Conservation (phyloP, 345 rosid species). For the Geranium brycei region DNA sequence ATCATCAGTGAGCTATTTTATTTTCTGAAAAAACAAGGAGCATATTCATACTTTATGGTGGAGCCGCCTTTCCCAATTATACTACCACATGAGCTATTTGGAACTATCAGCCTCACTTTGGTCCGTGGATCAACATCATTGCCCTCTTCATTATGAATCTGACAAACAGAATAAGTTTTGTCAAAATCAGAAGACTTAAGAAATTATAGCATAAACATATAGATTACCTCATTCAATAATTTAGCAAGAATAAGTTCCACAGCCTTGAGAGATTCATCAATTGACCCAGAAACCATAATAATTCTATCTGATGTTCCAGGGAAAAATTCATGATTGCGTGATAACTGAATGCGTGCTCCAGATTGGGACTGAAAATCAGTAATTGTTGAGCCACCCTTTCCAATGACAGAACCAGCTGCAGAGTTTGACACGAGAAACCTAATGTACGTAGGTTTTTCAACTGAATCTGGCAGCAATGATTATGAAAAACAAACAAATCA, state of each 20-base stretch:
- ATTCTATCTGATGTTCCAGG: conserved; percentile 95
- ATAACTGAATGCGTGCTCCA: conserved; percentile 88
- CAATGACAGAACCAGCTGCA: conserved; percentile 96
- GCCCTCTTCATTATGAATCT: conserved; percentile 72
- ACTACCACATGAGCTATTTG: conserved; percentile 93
- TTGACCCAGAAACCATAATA: conserved; percentile 67
- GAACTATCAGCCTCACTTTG: conserved; percentile 84
- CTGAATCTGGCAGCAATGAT: conserved; percentile 35
- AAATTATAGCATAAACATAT: conserved; percentile 3
- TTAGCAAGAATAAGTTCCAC: conserved; percentile 76
- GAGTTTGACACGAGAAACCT: conserved; percentile 95
- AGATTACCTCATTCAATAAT: conserved; percentile 73
- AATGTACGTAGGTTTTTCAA: conserved; percentile 67
- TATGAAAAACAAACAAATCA: neutral
- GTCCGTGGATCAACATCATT: conserved; percentile 67
- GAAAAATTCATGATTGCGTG: conserved; percentile 84
- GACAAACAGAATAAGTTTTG: conserved; percentile 9
- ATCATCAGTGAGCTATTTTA: too few species aligned
- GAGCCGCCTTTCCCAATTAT: conserved; percentile 99
- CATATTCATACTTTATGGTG: conserved; percentile 66
- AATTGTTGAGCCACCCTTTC: conserved; percentile 96
- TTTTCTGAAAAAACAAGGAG: conserved; percentile 6
- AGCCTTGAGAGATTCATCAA: conserved; percentile 68
- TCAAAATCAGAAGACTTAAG: conserved; percentile 5
- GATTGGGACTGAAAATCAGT: conserved; percentile 91